Conservation (phyloP, 2,329 filamentous ascomycete genomes). For the Leptographium wingfieldii region DNA sequence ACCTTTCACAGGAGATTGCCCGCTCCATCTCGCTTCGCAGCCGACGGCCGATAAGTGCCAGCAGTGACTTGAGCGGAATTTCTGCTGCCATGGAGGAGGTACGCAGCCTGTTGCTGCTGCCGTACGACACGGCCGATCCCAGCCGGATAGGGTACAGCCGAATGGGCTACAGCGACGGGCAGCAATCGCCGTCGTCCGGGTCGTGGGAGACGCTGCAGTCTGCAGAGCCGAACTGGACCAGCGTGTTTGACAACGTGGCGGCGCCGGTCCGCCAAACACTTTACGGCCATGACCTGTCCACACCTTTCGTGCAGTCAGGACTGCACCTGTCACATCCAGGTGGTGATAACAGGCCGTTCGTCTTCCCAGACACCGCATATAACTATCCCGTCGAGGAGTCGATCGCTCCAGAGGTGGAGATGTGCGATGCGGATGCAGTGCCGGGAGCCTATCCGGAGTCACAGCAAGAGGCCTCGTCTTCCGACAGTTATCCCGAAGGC, state of each 20-base stretch:
- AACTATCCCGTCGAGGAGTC: not conserved
- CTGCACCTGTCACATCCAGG: not conserved
- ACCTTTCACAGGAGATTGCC: conserved; percentile 10
- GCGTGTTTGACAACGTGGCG: conserved; percentile 7
- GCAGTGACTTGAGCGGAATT: conserved; percentile 5
- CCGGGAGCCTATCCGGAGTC: not conserved
- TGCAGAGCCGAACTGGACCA: conserved; percentile 12
- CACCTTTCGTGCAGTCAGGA: not conserved
- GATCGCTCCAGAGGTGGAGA: not conserved
- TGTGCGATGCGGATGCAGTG: not conserved
- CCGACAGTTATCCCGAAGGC: not conserved
- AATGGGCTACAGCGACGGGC: not conserved
- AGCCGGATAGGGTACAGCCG: not conserved
- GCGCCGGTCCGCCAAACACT: not conserved
- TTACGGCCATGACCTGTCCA: not conserved
- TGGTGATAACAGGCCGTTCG: not conserved
- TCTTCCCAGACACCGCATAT: not conserved
- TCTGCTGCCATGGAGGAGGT: conserved; percentile 13
- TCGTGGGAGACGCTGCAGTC: conserved; percentile 13
- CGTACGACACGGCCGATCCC: conserved; percentile 2
- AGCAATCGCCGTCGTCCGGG: conserved; percentile 4
- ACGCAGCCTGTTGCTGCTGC: conserved; percentile 8
- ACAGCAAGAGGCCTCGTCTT: not conserved
- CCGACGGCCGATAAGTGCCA: not conserved
- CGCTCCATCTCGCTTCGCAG: conserved; percentile 6